Percentiles rank a stretch among this genome's conserved stretches.
Conservation (phyloP, 148 eudicot species). For the Rhododendron ferrugineum region DNA sequence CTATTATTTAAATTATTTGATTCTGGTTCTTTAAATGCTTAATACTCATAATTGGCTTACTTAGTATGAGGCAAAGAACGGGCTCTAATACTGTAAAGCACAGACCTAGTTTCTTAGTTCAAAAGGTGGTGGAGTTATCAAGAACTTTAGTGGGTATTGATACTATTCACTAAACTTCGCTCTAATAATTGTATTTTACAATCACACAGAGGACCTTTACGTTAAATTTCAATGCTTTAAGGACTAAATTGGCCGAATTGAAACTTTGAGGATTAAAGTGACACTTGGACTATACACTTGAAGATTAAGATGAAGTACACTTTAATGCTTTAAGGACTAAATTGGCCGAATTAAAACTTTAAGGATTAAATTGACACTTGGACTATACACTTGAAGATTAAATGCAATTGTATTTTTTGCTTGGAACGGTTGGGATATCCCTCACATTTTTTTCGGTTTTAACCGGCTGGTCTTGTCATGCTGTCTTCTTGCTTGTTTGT, state of each 20-base stretch:
- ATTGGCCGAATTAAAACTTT: too few species aligned
- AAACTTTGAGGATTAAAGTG: too few species aligned
- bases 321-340: too few species aligned
- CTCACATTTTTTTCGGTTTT: not conserved
- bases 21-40: not conserved
- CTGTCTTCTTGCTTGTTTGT: not conserved
- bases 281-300: not conserved
- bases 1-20: not conserved
- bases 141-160: not conserved
- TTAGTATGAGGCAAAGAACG: not conserved
- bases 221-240: not conserved
- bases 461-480: not conserved
- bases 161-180: not conserved
- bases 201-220: not conserved
- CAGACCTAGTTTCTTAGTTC: not conserved
- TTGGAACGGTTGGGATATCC: not conserved
- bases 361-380: not conserved
- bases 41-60: not conserved
- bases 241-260: too few species aligned
- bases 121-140: not conserved
- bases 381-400: not conserved
- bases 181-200: not conserved
- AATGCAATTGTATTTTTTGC: not conserved
- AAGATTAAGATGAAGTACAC: not conserved
- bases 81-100: not conserved